phyloP scores from a whole-genome alignment of 2,329 filamentous ascomycete species.

The Colletotrichum theobromicola region DNA sequence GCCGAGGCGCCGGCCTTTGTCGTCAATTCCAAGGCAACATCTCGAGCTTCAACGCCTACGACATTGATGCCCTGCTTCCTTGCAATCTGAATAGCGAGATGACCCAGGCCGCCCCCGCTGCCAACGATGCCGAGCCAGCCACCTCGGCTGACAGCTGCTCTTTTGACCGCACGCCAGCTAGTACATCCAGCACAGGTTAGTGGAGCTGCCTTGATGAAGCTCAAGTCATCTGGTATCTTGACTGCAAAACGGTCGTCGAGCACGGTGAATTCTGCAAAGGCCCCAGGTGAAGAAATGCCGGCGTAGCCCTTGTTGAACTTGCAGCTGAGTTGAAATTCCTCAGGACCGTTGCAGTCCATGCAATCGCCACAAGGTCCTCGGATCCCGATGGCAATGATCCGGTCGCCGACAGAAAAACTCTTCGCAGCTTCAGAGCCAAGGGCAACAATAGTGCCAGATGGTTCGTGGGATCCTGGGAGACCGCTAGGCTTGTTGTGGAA shows the following conservation, averaged over 20 bases:
- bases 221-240: constrained; percentile 52
- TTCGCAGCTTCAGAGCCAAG: constrained; percentile 42
- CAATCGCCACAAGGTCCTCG: constrained; percentile 59
- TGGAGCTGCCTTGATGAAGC: constrained; percentile 57
- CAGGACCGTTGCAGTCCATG: constrained; percentile 53
- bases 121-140: constrained; percentile 77
- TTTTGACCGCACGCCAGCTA: constrained; percentile 49
- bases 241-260: constrained; percentile 53
- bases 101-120: constrained; percentile 75
- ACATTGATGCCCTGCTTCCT: constrained; percentile 79
- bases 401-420: constrained; percentile 52
- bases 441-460: constrained; percentile 57
- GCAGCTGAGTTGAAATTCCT: constrained; percentile 60
- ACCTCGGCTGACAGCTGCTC: constrained; percentile 49
- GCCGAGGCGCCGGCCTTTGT: constrained; percentile 53
- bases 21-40: constrained; percentile 55
- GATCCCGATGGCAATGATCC: constrained; percentile 61
- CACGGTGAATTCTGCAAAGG: constrained; percentile 61
- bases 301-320: constrained; percentile 45
- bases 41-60: constrained; percentile 73
- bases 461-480: constrained; percentile 61
- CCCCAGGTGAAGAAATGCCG: constrained; percentile 58
- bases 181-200: constrained; percentile 62
- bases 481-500: constrained; percentile 52
- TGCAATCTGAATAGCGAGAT: constrained; percentile 76